phyloP scores from a whole-genome alignment of 306 rosid genomes.

The Ormosia emarginata region DNA sequence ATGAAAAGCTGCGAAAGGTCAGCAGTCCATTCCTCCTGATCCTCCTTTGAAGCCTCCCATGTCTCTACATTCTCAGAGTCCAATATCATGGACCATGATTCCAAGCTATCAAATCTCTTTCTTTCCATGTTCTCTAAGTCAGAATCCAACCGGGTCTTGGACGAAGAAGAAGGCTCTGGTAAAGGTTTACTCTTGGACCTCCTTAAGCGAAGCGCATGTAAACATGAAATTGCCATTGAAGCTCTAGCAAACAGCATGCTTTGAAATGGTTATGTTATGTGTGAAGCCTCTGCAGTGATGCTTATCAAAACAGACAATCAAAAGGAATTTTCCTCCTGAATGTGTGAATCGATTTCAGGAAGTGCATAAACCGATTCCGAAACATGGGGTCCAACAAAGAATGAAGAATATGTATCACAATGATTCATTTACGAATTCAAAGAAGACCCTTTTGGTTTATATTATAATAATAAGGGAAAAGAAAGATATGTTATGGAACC shows the following conservation, averaged over 20 bases:
- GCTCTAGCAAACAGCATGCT: slow-evolving; percentile 9
- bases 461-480: neutral
- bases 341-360: slow-evolving; percentile 68
- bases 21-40: slow-evolving; percentile 94
- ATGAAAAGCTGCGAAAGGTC: slow-evolving; percentile 93
- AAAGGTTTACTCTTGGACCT: slow-evolving; percentile 69
- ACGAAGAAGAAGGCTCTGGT: slow-evolving; percentile 50
- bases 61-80: slow-evolving; percentile 94
- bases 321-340: slow-evolving; percentile 72
- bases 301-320: slow-evolving; percentile 43
- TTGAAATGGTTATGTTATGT: neutral
- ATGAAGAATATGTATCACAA: slow-evolving; percentile 23
- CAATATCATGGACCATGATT: slow-evolving; percentile 97
- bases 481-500: slow-evolving; percentile 1
- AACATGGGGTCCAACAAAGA: slow-evolving; percentile 54
- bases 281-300: neutral
- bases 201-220: slow-evolving; percentile 51
- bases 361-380: slow-evolving; percentile 78
- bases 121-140: slow-evolving; percentile 78
- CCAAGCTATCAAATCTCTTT: slow-evolving; percentile 87
- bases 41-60: slow-evolving; percentile 87
- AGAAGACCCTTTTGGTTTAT: slow-evolving; percentile 25
- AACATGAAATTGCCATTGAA: slow-evolving; percentile 74
- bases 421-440: slow-evolving; percentile 26
- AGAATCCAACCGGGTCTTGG: slow-evolving; percentile 47